Evolutionary conservation across 768 basidiomycete genomes (phyloP).

Genomic region (Termitomyces sp.): DNA sequence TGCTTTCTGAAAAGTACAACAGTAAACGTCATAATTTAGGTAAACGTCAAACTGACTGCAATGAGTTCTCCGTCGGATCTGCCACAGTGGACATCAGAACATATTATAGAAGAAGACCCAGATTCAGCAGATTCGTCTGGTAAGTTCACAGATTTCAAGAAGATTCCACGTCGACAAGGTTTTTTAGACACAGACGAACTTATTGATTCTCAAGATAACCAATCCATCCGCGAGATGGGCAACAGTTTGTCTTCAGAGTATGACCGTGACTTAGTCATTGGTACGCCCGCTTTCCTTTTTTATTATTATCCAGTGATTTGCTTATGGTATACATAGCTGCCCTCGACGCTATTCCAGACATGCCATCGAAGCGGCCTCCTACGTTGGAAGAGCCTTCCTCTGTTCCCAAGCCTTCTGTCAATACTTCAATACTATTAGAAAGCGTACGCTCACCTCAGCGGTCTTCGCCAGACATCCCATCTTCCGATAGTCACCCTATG

Average conservation of each 20-base stretch:
- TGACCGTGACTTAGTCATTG: not conserved
- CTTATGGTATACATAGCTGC: not conserved
- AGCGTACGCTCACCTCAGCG: not conserved
- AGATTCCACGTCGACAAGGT: not conserved
- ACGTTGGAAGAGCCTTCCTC: not conserved
- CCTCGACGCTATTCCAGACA: not conserved
- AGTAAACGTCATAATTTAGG: too few species aligned
- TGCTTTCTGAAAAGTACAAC: too few species aligned
- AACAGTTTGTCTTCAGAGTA: not conserved
- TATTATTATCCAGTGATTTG: not conserved
- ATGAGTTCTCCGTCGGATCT: not conserved
- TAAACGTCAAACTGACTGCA: not conserved
- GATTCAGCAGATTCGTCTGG: not conserved
- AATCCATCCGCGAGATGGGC: not conserved
- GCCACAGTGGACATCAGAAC: not conserved
- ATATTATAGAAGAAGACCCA: not conserved
- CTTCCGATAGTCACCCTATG: not conserved
- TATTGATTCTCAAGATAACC: not conserved
- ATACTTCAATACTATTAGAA: not conserved
- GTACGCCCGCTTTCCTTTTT: not conserved
- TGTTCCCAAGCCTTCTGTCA: not conserved
- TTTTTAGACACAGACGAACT: not conserved
- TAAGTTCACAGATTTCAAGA: not conserved
- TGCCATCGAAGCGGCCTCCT: not conserved
- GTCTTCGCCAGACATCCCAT: not conserved